Percentiles rank a stretch among this genome's conserved stretches.
Evolutionary conservation across 176 grass and related monocot genomes (phyloP).

Genomic region (Oryza glaberrima): DNA sequence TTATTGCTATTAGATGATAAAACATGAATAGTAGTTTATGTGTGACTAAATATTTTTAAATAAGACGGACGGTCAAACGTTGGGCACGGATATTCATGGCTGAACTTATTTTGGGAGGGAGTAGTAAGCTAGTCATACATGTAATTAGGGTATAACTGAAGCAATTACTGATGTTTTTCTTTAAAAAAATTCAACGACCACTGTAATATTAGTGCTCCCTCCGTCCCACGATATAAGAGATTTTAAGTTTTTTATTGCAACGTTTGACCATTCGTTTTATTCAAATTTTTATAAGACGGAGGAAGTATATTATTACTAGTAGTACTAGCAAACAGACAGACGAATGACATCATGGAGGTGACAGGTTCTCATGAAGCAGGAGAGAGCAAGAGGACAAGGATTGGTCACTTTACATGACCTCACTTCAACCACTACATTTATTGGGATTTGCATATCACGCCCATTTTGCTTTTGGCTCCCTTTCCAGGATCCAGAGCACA

Average conservation of each 20-base stretch:
- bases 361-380: constrained; percentile 11
- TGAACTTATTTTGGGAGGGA: too few relatives aligned
- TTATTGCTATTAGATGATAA: too few relatives aligned
- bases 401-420: constrained; percentile 50
- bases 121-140: background rate
- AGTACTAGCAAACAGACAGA: constrained; percentile 2
- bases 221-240: too few relatives aligned
- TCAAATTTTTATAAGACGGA: too few relatives aligned
- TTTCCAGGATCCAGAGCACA: constrained; percentile 50
- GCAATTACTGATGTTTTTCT: background rate
- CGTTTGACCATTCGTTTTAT: too few relatives aligned
- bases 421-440: constrained; percentile 60
- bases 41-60: too few relatives aligned
- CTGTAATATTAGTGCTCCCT: too few relatives aligned
- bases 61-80: too few relatives aligned
- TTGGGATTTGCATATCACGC: constrained; percentile 56
- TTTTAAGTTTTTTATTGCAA: too few relatives aligned
- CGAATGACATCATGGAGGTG: constrained; percentile 24
- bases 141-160: background rate
- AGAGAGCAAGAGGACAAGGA: constrained; percentile 41
- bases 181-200: background rate
- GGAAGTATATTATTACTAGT: too few relatives aligned
- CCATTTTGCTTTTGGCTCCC: constrained; percentile 19
- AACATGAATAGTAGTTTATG: too few relatives aligned
- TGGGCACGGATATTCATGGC: too few relatives aligned